Percentiles rank a stretch among this genome's conserved stretches.
Evolutionary conservation across 2,329 filamentous ascomycete genomes (phyloP).

Genomic region (Aspergillus versicolor): DNA sequence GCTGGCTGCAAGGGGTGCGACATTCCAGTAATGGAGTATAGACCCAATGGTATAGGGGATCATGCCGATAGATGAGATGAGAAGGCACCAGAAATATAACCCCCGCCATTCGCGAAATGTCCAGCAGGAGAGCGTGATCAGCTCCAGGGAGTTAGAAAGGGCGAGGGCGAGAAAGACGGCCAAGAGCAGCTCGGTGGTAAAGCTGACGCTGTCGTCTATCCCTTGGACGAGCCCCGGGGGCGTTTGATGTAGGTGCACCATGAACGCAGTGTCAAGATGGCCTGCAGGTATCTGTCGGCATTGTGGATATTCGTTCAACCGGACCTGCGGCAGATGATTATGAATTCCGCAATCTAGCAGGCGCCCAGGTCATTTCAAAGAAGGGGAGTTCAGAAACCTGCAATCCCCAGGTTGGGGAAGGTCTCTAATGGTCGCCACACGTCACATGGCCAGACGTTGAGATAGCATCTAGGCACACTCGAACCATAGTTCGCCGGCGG

Average conservation of each 20-base stretch:
- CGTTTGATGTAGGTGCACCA: background rate
- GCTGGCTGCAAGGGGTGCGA: background rate
- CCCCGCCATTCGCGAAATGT: background rate
- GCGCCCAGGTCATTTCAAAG: too few relatives aligned
- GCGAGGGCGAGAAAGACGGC: background rate
- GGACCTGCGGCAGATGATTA: too few relatives aligned
- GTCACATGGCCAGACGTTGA: background rate
- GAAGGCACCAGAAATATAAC: conserved; percentile 2
- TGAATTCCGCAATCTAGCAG: too few relatives aligned
- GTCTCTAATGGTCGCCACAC: background rate
- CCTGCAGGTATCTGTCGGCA: background rate
- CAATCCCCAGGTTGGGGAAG: background rate
- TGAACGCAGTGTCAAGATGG: background rate
- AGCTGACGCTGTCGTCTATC: background rate
- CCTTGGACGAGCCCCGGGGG: background rate
- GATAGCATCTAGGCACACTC: background rate
- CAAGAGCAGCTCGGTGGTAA: background rate
- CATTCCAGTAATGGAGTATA: background rate
- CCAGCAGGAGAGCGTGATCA: background rate
- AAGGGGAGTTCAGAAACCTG: background rate
- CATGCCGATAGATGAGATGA: background rate
- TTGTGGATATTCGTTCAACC: background rate
- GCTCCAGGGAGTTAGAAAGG: background rate
- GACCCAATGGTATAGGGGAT: background rate
- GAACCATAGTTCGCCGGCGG: background rate